These are phyloP conservation scores for Rhizomucor miehei DNA, from an alignment of 371 early-diverging fungal genomes.

Conservation along the genomic window DNA sequence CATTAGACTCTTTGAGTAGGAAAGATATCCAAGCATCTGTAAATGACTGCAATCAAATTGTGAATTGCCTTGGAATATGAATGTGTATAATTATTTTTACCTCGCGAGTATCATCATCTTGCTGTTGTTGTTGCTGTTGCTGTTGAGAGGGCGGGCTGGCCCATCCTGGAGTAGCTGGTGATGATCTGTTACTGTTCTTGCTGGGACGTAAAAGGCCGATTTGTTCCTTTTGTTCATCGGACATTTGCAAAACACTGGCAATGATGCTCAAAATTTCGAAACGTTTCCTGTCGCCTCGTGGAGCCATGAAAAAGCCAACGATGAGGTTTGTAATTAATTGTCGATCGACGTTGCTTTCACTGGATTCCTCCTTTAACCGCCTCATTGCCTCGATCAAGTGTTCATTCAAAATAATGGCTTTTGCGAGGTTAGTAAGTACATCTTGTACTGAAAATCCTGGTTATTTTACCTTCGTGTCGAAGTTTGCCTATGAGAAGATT, in stretches of 20 bases:
- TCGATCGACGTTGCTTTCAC: constrained; percentile 80
- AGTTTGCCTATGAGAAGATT: constrained; percentile 73
- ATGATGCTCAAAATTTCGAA: constrained; percentile 88
- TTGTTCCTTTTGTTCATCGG: constrained; percentile 83
- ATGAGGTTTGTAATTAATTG: constrained; percentile 84
- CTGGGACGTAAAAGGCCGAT: constrained; percentile 72
- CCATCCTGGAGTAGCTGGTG: constrained; percentile 14
- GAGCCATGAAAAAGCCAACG: constrained; percentile 79
- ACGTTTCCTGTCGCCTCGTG: constrained; percentile 84
- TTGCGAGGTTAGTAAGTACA: too few species aligned
- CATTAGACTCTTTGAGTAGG: constrained; percentile 65
- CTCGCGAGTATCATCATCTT: constrained; percentile 16
- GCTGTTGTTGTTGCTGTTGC: constrained; percentile 32
- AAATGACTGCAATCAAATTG: constrained; percentile 56
- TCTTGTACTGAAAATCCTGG: too few species aligned
- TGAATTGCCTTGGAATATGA: background rate
- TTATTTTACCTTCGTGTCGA: constrained; percentile 65
- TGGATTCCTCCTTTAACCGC: constrained; percentile 73
- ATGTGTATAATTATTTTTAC: constrained; percentile 7
- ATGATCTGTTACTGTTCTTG: constrained; percentile 13
- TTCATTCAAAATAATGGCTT: constrained; percentile 77
- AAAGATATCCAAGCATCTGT: constrained; percentile 90
- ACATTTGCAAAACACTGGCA: constrained; percentile 81
- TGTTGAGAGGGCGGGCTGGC: constrained; percentile 13
- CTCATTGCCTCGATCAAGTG: constrained; percentile 86